Base-by-base conservation (phyloP, 352 stramenopile genomes). In the Phytopythium kandeliae region DNA sequence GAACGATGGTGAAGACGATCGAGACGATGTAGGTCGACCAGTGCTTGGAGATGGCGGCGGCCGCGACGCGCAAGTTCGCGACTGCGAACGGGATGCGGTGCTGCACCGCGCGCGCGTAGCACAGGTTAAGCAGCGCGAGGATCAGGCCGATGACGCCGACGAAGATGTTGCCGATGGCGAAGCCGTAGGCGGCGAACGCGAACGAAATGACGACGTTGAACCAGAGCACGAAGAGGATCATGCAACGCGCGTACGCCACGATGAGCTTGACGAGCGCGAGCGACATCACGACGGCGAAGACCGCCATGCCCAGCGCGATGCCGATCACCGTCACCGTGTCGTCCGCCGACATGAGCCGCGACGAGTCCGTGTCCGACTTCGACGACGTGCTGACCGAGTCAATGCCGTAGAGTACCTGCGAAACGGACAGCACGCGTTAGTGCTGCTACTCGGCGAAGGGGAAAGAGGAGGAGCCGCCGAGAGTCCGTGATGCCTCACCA, bases 61-160 rank as follows among this genome's bases (percentile, higher is more conserved):
- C 75, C 1, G 86, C 93, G 11, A 94, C 86, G 21, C 76, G 71
- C 33, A 98, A 65, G 62, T 98, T 98, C 19, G 92, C 86, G 13
- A 90, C 81, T 4, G 94, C 94, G 63, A 98, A 98, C 24, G 93
- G 89, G 58, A 98, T 97, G 35, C 89, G 85, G 69, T 96, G 55
- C 81, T 83, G 61, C 37, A 95, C 83, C 1, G 76, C 67, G 28
- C 72, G 85, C 8, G 86, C 77, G 72, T 97, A 98, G 71, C 85
- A 95, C 45, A 92, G 54, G 48, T 74, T 82, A 36, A 95, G 53
- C 44, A 92, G 49, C 2, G 67, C 80, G 50, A 92, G 67, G 31
- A 93, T 66, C 15, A 56, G 28, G 22, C 70, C 74, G 37, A 95
- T 60, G 28, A 93, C 63, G 44, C 73, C 82, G 45, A 92, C 63